Base-by-base conservation (phyloP, 352 stramenopile genomes). In the Plasmopara viticola region DNA sequence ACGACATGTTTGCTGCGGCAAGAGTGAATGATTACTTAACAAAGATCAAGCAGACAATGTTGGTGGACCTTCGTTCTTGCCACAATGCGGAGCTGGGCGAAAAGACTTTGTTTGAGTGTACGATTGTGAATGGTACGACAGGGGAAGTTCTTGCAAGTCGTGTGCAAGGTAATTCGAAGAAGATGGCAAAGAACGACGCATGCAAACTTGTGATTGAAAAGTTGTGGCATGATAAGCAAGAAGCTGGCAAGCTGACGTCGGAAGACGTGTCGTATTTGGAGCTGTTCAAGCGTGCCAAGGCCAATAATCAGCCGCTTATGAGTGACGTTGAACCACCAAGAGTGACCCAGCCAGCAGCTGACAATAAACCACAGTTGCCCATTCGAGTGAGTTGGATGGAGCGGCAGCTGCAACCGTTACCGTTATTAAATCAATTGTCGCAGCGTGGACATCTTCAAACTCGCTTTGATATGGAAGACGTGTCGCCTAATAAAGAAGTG, bases 201-300 rank as follows among this genome's bases (percentile, higher is more conserved):
- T 70, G 68, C 14, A 81, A 78, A 67, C 52, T 66, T 18, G 74
- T 68, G 6, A 86, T 87, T 35, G 71, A 92, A 38, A 91, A 84
- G 48, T 55, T 96, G 0, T 86, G 86, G 62, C 65, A 81, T 34
- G 66, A 75, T 33, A 96, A 97, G 46, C 68, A 74, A 45, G 62
- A 62, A 14, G 63, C 74, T 25, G 74, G 67, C 1, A 79, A 76
- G 18, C 58, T 80, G 39, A 48, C 68, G 10, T 56, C 72, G 8
- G 73, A 81, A 49, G 82, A 94, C 18, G 30, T 79, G 43, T 50
- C 70, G 30, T 81, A 95, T 18, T 71, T 88, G 60, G 77, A 78
- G 13, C 64, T 64, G 40, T 70, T 72, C 9, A 61, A 79, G 35
- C 49, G 61, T 51, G 44, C 54, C 2, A 53, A 70, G 37, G 48